These are phyloP conservation scores for Gleditsia sinensis DNA, from an alignment of 306 rosid genomes.

Conservation along the genomic window DNA sequence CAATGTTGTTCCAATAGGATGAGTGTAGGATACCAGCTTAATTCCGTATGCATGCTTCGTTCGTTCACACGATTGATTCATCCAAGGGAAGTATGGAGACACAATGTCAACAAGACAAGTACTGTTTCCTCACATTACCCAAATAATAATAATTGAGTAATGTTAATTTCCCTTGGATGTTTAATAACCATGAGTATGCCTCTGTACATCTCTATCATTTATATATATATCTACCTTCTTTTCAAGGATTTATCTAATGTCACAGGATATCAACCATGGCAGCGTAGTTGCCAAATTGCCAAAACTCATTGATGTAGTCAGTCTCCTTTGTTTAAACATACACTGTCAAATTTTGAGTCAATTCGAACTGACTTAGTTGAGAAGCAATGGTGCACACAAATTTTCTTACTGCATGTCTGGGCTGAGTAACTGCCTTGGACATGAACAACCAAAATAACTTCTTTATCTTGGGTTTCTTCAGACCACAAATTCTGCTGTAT, in stretches of 20 bases:
- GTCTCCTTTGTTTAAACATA: constrained; percentile 49
- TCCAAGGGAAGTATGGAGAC: too few relatives aligned
- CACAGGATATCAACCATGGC: constrained; percentile 20
- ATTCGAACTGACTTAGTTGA: constrained; percentile 53
- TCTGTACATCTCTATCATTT: constrained; percentile 16
- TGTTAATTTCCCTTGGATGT: too few relatives aligned
- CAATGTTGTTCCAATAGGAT: too few relatives aligned
- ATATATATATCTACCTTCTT: constrained; percentile 25
- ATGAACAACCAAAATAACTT: constrained; percentile 63
- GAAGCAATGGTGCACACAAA: constrained; percentile 72
- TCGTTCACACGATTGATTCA: too few relatives aligned
- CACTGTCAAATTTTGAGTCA: constrained; percentile 61
- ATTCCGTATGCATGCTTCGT: too few relatives aligned
- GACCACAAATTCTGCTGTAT: constrained; percentile 82
- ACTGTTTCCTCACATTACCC: too few relatives aligned
- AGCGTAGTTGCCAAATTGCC: constrained; percentile 23
- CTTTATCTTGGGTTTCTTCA: constrained; percentile 86
- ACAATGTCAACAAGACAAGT: too few relatives aligned
- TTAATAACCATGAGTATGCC: too few relatives aligned
- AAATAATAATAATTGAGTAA: too few relatives aligned
- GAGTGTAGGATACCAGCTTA: too few relatives aligned
- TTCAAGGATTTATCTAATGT: constrained; percentile 28
- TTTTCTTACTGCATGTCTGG: constrained; percentile 45
- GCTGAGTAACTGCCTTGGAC: constrained; percentile 72
- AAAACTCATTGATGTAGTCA: constrained; percentile 35